Evolutionary conservation across 306 rosid species (phyloP).

Genomic region (Gillenia trifoliata): DNA sequence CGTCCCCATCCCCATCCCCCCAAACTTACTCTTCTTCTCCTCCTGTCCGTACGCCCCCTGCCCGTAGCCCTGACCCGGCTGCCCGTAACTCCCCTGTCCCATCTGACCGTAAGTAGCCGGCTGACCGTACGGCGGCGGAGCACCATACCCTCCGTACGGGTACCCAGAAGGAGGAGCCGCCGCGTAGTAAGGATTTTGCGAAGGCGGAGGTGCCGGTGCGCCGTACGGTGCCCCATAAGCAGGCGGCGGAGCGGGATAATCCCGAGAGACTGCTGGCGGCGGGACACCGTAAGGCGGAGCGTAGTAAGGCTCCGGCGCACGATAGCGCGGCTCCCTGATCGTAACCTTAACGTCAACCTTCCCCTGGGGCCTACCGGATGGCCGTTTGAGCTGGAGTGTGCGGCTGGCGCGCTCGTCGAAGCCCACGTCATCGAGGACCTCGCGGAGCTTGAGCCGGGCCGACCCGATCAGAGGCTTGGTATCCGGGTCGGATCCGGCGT

Average conservation of each 20-base stretch:
- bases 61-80: slow-evolving; percentile 34
- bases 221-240: slow-evolving; percentile 8
- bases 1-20: slow-evolving; percentile 86
- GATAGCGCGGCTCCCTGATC: slow-evolving; percentile 40
- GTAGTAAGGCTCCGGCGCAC: slow-evolving; percentile 35
- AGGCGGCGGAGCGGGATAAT: slow-evolving; percentile 29
- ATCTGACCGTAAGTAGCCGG: slow-evolving; percentile 15
- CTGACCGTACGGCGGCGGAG: slow-evolving; percentile 14
- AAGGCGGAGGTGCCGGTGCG: slow-evolving; percentile 7
- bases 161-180: slow-evolving; percentile 26
- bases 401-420: slow-evolving; percentile 31
- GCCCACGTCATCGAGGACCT: slow-evolving; percentile 50
- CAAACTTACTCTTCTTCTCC: slow-evolving; percentile 72
- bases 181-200: slow-evolving; percentile 33
- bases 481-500: slow-evolving; percentile 55
- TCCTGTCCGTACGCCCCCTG: slow-evolving; percentile 23
- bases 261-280: slow-evolving; percentile 41
- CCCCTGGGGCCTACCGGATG: slow-evolving; percentile 82
- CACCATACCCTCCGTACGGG: slow-evolving; percentile 25
- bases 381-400: slow-evolving; percentile 54
- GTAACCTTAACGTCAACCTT: slow-evolving; percentile 52
- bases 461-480: slow-evolving; percentile 81
- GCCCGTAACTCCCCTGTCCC: slow-evolving; percentile 35
- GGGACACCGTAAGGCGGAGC: slow-evolving; percentile 66
- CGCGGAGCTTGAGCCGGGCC: slow-evolving; percentile 47